These are phyloP conservation scores for Rhododendron kiyosumense DNA, from an alignment of 148 eudicot species.

Conservation along the genomic window DNA sequence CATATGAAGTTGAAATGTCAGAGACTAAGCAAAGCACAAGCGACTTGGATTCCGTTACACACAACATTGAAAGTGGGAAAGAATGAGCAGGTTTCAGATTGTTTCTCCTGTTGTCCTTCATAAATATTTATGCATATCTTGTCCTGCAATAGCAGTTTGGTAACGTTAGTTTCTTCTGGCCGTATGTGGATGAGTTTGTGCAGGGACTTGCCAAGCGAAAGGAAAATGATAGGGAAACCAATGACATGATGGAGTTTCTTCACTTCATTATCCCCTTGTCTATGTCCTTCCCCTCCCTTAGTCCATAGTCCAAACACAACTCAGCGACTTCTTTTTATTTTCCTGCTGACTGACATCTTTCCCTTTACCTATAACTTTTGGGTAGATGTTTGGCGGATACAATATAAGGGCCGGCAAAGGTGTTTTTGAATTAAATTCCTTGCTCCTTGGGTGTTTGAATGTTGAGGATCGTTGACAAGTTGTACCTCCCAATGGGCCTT, in stretches of 20 bases:
- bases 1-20: conserved; percentile 85
- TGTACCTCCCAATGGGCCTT: not conserved
- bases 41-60: conserved; percentile 5
- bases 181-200: not conserved
- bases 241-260: not conserved
- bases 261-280: not conserved
- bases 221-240: not conserved
- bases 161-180: not conserved
- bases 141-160: not conserved
- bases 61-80: conserved; percentile 9
- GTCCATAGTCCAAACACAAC: not conserved
- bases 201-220: not conserved
- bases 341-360: not conserved
- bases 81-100: conserved; percentile 12
- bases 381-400: conserved; percentile 1
- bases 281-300: not conserved
- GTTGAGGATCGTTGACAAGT: not conserved
- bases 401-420: not conserved
- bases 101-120: not conserved
- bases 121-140: not conserved
- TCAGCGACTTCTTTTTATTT: not conserved
- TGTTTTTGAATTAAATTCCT: not conserved
- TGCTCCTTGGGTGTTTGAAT: not conserved
- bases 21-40: conserved; percentile 43
- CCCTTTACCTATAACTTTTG: too few species aligned